Evolutionary conservation across 306 rosid species (phyloP).

Genomic region (Casuarina glauca): DNA sequence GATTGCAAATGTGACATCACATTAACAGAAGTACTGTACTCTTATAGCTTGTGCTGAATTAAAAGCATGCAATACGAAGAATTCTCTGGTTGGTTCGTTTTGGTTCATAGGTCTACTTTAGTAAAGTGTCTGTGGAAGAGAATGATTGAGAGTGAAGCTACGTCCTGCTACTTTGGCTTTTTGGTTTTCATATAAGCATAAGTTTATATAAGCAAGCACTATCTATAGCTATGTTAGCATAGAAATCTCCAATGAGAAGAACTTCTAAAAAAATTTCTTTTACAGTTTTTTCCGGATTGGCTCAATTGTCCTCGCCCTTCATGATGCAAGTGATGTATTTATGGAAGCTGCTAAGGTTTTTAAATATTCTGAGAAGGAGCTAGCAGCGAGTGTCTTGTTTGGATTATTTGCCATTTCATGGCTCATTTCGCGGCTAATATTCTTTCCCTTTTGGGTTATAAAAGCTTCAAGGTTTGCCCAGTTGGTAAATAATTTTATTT

Average conservation of each 20-base stretch:
- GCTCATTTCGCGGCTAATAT: slow-evolving; percentile 78
- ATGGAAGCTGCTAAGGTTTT: slow-evolving; percentile 98
- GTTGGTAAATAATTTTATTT: slow-evolving; percentile 31
- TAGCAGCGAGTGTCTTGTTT: slow-evolving; percentile 81
- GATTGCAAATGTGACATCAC: neutral
- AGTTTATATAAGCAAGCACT: slow-evolving; percentile 11
- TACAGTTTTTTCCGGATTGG: slow-evolving; percentile 91
- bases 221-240: slow-evolving; percentile 11
- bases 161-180: neutral
- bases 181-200: neutral
- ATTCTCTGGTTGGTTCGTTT: neutral
- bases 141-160: neutral
- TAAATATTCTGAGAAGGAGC: slow-evolving; percentile 88
- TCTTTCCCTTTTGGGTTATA: slow-evolving; percentile 88
- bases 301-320: slow-evolving; percentile 78
- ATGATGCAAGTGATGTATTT: slow-evolving; percentile 92
- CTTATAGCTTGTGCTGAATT: neutral
- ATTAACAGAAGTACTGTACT: neutral
- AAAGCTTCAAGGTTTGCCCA: slow-evolving; percentile 76
- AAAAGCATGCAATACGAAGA: neutral
- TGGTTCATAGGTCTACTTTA: neutral
- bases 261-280: slow-evolving; percentile 22
- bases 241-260: slow-evolving; percentile 21
- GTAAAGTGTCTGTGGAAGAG: neutral
- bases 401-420: slow-evolving; percentile 84